phyloP scores from a whole-genome alignment of 208 protist genomes.

The Acanthamoeba healyi region DNA sequence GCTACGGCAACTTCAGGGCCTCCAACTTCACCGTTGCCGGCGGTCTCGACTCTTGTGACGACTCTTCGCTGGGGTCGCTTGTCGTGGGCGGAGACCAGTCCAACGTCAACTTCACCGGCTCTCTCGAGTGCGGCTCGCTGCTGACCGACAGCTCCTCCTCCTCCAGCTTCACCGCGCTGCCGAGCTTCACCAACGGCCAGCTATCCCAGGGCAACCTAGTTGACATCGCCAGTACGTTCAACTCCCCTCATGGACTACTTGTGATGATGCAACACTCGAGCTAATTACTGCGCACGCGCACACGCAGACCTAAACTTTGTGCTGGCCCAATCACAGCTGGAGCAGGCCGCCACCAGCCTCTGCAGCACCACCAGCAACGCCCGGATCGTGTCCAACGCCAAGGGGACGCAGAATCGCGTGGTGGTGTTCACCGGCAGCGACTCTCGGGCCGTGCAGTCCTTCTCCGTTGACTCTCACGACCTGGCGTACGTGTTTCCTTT shows the following conservation, averaged over 20 bases:
- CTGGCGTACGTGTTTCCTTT: neutral
- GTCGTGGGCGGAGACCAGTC: neutral
- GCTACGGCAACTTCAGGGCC: neutral
- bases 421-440: neutral
- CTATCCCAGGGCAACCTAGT: neutral
- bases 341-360: neutral
- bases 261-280: too few relatives aligned
- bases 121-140: neutral
- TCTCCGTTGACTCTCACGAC: neutral
- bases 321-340: neutral
- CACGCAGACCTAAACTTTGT: neutral
- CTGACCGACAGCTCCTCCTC: neutral
- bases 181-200: neutral
- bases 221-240: neutral
- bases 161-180: neutral
- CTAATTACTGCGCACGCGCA: too few relatives aligned
- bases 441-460: neutral
- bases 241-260: too few relatives aligned
- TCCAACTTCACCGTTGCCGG: neutral
- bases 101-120: neutral
- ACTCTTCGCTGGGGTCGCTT: neutral
- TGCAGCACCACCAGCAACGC: neutral
- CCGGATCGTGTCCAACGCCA: neutral
- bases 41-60: neutral
- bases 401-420: neutral